Evolutionary conservation across 768 basidiomycete genomes (phyloP).

Genomic region (Pholiota conissans): DNA sequence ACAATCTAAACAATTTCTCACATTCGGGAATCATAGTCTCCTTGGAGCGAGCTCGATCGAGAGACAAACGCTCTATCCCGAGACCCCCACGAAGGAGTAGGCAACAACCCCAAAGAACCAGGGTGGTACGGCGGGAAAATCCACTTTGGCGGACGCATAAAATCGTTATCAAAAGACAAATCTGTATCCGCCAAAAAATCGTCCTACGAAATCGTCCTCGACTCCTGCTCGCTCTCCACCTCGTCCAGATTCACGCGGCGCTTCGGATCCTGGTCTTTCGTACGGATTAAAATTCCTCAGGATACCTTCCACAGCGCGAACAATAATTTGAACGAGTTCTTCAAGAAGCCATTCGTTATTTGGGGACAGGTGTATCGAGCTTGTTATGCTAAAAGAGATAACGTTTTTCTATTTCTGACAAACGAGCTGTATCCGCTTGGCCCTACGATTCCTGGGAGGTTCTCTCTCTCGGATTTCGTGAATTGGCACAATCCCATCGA

Average conservation of each 20-base stretch:
- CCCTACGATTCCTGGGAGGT: constrained; percentile 20
- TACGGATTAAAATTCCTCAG: constrained; percentile 48
- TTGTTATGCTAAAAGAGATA: constrained; percentile 62
- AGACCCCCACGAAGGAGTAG: constrained; percentile 40
- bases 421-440: constrained; percentile 37
- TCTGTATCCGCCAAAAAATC: too few relatives aligned
- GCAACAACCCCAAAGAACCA: constrained; percentile 33
- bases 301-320: constrained; percentile 30
- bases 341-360: constrained; percentile 53
- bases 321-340: constrained; percentile 37
- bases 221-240: constrained; percentile 47
- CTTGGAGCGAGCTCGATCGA: constrained; percentile 62
- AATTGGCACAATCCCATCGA: constrained; percentile 54
- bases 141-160: constrained; percentile 43
- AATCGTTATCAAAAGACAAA: constrained; percentile 1
- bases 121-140: constrained; percentile 67
- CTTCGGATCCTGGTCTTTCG: constrained; percentile 58
- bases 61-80: constrained; percentile 43
- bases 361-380: constrained; percentile 55
- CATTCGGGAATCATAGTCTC: constrained; percentile 38
- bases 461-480: constrained; percentile 49
- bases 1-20: too few relatives aligned
- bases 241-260: constrained; percentile 57
- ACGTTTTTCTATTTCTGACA: constrained; percentile 53
- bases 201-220: constrained; percentile 31